Percentiles rank a stretch among this genome's conserved stretches.
Conservation (phyloP, 139 green algal genomes). For the Asterochloris erici region DNA sequence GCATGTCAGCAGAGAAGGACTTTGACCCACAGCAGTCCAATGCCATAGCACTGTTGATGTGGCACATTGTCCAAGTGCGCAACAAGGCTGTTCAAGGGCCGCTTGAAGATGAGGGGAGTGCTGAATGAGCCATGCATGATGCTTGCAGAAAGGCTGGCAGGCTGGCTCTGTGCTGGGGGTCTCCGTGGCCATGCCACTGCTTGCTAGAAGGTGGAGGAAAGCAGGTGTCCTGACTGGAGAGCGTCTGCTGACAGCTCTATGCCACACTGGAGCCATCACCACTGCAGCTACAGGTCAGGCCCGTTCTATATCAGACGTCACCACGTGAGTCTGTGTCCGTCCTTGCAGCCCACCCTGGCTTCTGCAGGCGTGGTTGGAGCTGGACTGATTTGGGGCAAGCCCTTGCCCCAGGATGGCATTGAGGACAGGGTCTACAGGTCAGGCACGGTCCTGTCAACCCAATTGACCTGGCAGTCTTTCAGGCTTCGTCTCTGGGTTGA, state of each 20-base stretch:
- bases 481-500: too few species aligned
- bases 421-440: slow-evolving; percentile 1
- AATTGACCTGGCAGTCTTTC: too few species aligned
- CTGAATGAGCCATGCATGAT: too few species aligned
- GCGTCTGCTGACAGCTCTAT: background rate
- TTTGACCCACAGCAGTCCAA: background rate
- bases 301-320: background rate
- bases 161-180: background rate
- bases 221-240: background rate
- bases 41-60: background rate
- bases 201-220: background rate
- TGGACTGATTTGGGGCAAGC: background rate
- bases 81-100: too few species aligned
- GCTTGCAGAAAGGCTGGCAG: slow-evolving; percentile 2
- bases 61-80: background rate
- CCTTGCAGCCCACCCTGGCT: background rate
- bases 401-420: background rate
- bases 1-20: background rate
- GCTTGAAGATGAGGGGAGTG: too few species aligned
- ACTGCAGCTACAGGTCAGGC: background rate
- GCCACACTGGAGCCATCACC: background rate
- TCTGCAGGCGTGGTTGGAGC: background rate
- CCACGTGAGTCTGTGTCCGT: background rate
- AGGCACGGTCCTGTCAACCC: too few species aligned
- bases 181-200: background rate